Percentiles rank a stretch among this genome's conserved stretches.
phyloP scores from a whole-genome alignment of 2,329 filamentous ascomycete species.

The Paraphaeosphaeria minitans region DNA sequence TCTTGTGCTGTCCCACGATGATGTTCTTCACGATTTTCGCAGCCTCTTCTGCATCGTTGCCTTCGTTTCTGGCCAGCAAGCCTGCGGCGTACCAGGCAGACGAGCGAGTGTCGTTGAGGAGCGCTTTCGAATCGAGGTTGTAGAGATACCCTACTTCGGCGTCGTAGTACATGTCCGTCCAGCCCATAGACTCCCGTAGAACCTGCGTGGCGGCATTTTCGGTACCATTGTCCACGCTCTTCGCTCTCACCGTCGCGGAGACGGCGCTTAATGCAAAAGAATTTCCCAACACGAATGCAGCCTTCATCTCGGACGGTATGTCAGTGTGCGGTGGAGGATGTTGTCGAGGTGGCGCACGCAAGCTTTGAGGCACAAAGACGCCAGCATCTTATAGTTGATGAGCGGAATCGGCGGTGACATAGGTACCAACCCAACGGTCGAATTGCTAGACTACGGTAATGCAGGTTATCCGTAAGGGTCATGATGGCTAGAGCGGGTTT shows the following conservation, averaged over 20 bases:
- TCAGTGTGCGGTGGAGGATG: neutral
- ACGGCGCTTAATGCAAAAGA: neutral
- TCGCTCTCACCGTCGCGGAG: neutral
- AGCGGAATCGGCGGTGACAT: conserved; percentile 1
- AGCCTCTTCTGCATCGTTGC: conserved; percentile 56
- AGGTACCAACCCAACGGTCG: neutral
- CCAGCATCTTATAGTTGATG: neutral
- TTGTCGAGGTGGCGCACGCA: neutral
- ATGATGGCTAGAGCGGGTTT: conserved; percentile 1
- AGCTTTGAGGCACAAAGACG: neutral
- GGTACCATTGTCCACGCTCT: neutral
- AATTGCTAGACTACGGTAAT: conserved; percentile 4
- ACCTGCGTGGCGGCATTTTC: conserved; percentile 11
- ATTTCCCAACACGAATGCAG: neutral
- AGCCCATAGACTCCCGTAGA: conserved; percentile 57
- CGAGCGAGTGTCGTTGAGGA: conserved; percentile 61
- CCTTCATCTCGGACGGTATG: neutral
- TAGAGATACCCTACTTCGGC: conserved; percentile 58
- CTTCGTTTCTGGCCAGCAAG: conserved; percentile 59
- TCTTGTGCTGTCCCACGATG: conserved; percentile 59
- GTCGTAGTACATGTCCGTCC: conserved; percentile 63
- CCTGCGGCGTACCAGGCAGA: conserved; percentile 64
- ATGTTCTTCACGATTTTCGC: conserved; percentile 60
- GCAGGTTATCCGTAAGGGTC: neutral
- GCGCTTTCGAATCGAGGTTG: conserved; percentile 53